Conservation (phyloP, 345 rosid genomes). For the Lepidium aucheri region DNA sequence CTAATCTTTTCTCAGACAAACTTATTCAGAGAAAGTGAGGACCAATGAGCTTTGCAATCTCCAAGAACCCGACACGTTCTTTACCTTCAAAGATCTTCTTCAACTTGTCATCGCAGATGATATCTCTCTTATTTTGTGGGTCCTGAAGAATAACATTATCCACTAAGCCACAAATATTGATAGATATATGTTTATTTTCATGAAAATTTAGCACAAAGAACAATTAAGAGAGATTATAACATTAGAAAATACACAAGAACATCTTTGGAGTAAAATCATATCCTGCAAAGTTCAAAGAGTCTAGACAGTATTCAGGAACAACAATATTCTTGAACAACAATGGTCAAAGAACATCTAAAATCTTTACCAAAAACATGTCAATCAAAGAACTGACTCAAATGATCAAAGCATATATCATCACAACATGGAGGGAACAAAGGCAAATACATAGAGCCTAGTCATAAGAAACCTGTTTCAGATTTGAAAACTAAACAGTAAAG, state of each 20-base stretch:
- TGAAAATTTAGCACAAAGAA: background rate
- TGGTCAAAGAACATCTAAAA: background rate
- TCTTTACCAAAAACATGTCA: background rate
- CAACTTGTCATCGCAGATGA: conserved; percentile 89
- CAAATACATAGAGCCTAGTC: background rate
- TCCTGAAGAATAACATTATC: conserved; percentile 39
- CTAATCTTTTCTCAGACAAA: background rate
- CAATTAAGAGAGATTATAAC: background rate
- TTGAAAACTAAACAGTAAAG: background rate
- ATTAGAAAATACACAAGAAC: background rate
- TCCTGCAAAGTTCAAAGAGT: background rate
- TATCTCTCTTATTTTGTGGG: conserved; percentile 70
- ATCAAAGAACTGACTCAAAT: background rate
- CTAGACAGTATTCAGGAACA: too few species aligned
- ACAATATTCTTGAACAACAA: too few species aligned
- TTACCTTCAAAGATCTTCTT: conserved; percentile 80
- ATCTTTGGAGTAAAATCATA: background rate
- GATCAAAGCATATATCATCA: background rate
- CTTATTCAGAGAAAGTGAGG: conserved; percentile 65
- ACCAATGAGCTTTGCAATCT: conserved; percentile 80
- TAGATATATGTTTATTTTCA: background rate
- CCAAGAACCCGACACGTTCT: conserved; percentile 80
- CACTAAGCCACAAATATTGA: background rate
- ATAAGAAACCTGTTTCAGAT: background rate
- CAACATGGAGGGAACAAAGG: background rate